Percentiles rank a stretch among this genome's conserved stretches.
Evolutionary conservation across 108 stramenopile species (phyloP).

Genomic region (Tribonema minus): DNA sequence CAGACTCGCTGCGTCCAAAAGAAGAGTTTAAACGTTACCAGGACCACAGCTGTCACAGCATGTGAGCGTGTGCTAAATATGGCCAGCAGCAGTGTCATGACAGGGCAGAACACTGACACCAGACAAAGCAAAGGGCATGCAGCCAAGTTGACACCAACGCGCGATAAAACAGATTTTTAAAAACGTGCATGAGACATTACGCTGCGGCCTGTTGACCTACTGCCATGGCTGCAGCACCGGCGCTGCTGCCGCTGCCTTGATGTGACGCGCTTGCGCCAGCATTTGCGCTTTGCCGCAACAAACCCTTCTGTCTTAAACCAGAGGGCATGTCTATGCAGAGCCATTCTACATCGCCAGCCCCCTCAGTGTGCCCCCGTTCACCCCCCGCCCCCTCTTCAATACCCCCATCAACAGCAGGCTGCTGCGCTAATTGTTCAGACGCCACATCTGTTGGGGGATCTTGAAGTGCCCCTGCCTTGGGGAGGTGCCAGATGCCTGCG

Average conservation of each 20-base stretch:
- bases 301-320: not conserved
- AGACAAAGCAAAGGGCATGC: too few relatives aligned
- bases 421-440: too few relatives aligned
- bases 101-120: too few relatives aligned
- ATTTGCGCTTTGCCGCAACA: not conserved
- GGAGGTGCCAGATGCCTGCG: not conserved
- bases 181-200: too few relatives aligned
- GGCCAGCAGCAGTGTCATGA: too few relatives aligned
- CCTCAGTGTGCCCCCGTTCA: not conserved
- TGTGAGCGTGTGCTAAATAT: too few relatives aligned
- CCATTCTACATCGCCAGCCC: not conserved
- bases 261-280: not conserved
- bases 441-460: not conserved
- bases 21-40: too few relatives aligned
- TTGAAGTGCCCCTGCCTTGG: not conserved
- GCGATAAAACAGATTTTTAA: too few relatives aligned
- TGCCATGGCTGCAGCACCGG: not conserved
- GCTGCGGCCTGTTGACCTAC: not conserved
- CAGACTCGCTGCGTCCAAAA: too few relatives aligned
- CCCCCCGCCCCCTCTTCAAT: not conserved
- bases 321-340: not conserved
- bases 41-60: too few relatives aligned
- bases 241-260: not conserved
- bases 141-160: too few relatives aligned
- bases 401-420: not conserved